phyloP scores from a whole-genome alignment of 1,139 yeast species.

The Suhomyces yuchorum region DNA sequence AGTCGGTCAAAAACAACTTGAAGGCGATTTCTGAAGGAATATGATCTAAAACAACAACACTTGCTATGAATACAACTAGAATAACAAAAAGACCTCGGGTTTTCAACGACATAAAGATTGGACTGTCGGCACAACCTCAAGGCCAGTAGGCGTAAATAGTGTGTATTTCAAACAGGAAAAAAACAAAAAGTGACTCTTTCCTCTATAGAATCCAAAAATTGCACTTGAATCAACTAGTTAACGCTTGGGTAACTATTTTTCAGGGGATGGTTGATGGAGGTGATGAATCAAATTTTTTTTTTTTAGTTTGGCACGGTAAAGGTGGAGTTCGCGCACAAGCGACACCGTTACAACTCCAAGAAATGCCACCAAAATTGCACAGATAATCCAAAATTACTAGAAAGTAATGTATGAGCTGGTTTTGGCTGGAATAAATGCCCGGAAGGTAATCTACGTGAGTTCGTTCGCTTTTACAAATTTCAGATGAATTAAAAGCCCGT shows the following conservation, averaged over 20 bases:
- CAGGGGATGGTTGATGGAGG: background rate
- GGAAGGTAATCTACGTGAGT: no score
- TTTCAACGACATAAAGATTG: conserved; percentile 9
- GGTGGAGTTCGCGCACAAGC: conserved; percentile 1
- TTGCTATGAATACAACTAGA: background rate
- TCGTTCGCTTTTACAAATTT: no score
- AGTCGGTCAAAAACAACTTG: conserved; percentile 6
- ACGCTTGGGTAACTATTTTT: background rate
- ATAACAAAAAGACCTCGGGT: conserved; percentile 1
- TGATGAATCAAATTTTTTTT: conserved; percentile 4
- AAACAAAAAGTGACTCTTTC: background rate
- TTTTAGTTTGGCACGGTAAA: conserved; percentile 1
- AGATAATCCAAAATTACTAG: background rate
- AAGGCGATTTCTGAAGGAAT: background rate
- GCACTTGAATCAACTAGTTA: background rate
- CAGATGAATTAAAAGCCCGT: no score
- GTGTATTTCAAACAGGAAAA: background rate
- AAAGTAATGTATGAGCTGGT: background rate
- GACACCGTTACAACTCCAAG: background rate
- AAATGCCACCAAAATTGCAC: background rate
- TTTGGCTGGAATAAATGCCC: no score
- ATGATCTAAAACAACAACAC: conserved; percentile 1
- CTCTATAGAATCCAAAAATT: background rate
- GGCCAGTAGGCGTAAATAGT: background rate
- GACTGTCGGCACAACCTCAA: background rate